Conservation (phyloP, 768 basidiomycete genomes). For the Aureoboletus auriporus region DNA sequence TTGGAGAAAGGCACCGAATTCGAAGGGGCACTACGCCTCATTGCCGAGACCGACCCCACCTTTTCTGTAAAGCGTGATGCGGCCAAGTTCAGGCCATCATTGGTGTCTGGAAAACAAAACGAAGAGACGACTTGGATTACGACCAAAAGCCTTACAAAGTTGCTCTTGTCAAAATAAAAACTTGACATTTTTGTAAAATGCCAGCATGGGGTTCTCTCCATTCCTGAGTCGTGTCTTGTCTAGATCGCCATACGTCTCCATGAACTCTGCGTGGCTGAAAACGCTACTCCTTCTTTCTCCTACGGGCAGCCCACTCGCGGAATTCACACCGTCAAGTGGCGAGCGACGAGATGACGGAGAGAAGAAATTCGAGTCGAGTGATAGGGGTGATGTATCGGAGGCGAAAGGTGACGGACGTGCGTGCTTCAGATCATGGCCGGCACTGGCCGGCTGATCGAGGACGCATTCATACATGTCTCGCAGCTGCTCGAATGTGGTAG, state of each 20-base stretch:
- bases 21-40: no score
- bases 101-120: no score
- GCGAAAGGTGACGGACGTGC: conserved; percentile 51
- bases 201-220: conserved; percentile 86
- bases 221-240: conserved; percentile 64
- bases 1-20: no score
- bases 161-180: conserved; percentile 64
- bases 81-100: no score
- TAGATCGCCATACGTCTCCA: conserved; percentile 80
- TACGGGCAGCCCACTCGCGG: conserved; percentile 72
- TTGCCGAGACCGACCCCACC: no score
- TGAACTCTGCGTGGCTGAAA: conserved; percentile 84
- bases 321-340: conserved; percentile 67
- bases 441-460: conserved; percentile 54
- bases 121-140: no score
- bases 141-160: not conserved
- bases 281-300: conserved; percentile 81
- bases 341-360: conserved; percentile 51
- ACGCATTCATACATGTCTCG: conserved; percentile 88
- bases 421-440: conserved; percentile 13
- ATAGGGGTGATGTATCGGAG: conserved; percentile 44
- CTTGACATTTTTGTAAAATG: conserved; percentile 92
- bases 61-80: no score
- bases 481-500: conserved; percentile 81
- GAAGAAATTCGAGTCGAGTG: conserved; percentile 65